Percentiles rank a stretch among this genome's conserved stretches.
Evolutionary conservation across 1,284 basidiomycete genomes (phyloP).

Genomic region (Schizopora paradoxa): DNA sequence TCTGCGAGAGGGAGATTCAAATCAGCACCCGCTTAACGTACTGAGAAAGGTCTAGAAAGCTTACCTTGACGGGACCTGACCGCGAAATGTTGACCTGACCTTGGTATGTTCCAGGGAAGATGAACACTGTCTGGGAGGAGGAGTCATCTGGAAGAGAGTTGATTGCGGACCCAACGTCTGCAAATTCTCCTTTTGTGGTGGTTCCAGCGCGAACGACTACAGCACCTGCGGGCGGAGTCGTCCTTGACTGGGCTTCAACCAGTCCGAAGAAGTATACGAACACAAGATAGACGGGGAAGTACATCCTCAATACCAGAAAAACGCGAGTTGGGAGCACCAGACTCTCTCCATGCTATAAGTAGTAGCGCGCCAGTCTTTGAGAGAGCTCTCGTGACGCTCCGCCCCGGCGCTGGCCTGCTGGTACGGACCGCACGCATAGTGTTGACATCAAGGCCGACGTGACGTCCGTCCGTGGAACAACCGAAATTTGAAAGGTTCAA

Average conservation of each 20-base stretch:
- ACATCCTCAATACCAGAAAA: no score
- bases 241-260: conserved; percentile 23
- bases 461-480: no score
- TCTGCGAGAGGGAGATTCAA: conserved; percentile 26
- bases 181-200: conserved; percentile 39
- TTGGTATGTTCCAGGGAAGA: conserved; percentile 49
- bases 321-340: no score
- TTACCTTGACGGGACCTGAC: conserved; percentile 37
- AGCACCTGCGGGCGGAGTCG: conserved; percentile 40
- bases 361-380: no score
- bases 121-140: conserved; percentile 42
- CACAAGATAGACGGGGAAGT: no score
- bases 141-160: conserved; percentile 40
- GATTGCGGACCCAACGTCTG: conserved; percentile 37
- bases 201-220: conserved; percentile 39
- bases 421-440: no score
- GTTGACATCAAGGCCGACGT: no score
- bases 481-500: no score
- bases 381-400: no score
- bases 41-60: conserved; percentile 6
- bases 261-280: no score
- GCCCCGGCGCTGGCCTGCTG: no score
- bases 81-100: conserved; percentile 50
- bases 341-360: no score
- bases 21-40: not conserved